phyloP scores from a whole-genome alignment of 805 yeast species.

The Priceomyces carsonii region DNA sequence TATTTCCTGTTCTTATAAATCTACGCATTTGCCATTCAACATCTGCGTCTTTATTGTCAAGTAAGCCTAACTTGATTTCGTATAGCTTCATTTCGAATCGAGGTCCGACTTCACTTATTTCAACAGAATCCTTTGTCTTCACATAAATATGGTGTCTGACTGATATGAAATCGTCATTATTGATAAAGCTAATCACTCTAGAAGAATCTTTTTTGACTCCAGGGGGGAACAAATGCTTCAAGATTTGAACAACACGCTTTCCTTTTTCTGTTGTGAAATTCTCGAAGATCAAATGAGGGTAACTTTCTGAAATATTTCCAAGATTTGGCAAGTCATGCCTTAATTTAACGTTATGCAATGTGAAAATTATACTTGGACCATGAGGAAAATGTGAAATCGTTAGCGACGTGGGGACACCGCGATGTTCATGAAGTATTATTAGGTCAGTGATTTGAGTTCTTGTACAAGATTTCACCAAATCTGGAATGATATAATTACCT shows the following conservation, averaged over 20 bases:
- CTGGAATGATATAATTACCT: constrained; percentile 88
- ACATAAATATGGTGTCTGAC: constrained; percentile 96
- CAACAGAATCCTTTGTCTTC: constrained; percentile 83
- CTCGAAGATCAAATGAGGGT: constrained; percentile 93
- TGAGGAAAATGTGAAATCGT: constrained; percentile 96
- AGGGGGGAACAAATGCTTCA: constrained; percentile 92
- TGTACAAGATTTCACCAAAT: constrained; percentile 80
- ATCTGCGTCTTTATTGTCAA: constrained; percentile 95
- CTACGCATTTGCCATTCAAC: constrained; percentile 96
- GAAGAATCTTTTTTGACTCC: constrained; percentile 92
- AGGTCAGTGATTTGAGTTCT: constrained; percentile 81
- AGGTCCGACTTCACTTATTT: constrained; percentile 97
- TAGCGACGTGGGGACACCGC: constrained; percentile 96
- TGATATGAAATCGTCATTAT: constrained; percentile 86
- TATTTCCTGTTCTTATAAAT: constrained; percentile 91
- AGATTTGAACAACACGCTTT: constrained; percentile 70
- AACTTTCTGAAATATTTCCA: constrained; percentile 87
- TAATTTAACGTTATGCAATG: constrained; percentile 89
- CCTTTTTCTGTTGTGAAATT: constrained; percentile 84
- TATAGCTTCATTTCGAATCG: constrained; percentile 94
- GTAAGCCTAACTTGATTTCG: constrained; percentile 84
- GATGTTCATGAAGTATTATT: constrained; percentile 87
- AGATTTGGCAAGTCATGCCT: constrained; percentile 87
- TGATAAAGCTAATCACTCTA: constrained; percentile 90
- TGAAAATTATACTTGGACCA: constrained; percentile 95